phyloP scores from a whole-genome alignment of 2,329 filamentous ascomycete species.

The Neofusicoccum laricinum region DNA sequence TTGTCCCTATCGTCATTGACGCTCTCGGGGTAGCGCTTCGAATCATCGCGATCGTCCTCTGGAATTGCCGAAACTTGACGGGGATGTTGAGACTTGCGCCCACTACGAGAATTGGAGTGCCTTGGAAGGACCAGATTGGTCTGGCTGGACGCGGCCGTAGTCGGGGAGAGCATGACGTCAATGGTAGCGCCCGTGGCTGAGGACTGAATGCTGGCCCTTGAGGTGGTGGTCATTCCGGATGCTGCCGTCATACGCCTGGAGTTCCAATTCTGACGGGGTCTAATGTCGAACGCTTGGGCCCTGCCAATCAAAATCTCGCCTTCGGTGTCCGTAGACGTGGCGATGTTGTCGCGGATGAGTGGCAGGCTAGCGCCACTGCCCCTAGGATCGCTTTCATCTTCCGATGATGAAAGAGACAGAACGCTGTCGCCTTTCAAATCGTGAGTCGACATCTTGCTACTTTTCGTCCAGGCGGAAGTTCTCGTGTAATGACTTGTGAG shows the following conservation, averaged over 20 bases:
- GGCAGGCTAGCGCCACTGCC: constrained; percentile 16
- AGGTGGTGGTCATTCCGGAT: constrained; percentile 19
- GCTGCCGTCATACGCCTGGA: neutral
- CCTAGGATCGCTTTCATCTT: constrained; percentile 25
- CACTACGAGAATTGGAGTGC: constrained; percentile 16
- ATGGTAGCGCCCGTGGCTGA: constrained; percentile 37
- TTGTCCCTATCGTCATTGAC: constrained; percentile 9
- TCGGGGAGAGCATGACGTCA: constrained; percentile 38
- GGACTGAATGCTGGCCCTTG: constrained; percentile 30
- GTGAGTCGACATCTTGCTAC: constrained; percentile 18
- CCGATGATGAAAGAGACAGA: constrained; percentile 39
- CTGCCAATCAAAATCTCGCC: constrained; percentile 36
- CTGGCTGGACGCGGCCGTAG: constrained; percentile 21
- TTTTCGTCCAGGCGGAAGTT: constrained; percentile 18
- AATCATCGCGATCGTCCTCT: constrained; percentile 31
- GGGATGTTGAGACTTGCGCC: constrained; percentile 29
- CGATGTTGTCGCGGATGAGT: constrained; percentile 32
- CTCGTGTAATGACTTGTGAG: neutral
- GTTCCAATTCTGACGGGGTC: constrained; percentile 19
- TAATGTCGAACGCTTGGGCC: constrained; percentile 36
- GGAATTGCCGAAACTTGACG: constrained; percentile 38
- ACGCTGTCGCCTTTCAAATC: constrained; percentile 39
- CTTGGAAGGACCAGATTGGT: constrained; percentile 22
- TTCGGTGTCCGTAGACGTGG: constrained; percentile 23
- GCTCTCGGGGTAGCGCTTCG: neutral